Conservation (phyloP, 163 green algal species). For the Chloromonas sp. region DNA sequence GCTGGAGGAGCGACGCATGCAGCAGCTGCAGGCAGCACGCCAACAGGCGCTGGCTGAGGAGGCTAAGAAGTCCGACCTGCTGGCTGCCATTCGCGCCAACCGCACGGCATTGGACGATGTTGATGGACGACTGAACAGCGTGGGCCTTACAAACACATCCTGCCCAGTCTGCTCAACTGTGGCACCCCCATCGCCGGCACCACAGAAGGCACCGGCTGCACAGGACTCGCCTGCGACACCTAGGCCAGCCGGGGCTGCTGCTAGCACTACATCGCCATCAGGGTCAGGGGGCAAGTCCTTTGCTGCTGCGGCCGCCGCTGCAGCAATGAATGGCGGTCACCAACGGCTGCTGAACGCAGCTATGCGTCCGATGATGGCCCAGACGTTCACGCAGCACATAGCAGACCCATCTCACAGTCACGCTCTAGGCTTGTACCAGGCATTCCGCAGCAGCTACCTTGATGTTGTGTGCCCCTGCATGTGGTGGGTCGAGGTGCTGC, state of each 20-base stretch:
- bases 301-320: too few relatives aligned
- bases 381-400: not conserved
- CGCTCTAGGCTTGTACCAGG: not conserved
- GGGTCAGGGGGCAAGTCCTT: not conserved
- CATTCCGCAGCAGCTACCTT: not conserved
- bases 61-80: not conserved
- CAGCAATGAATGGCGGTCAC: not conserved
- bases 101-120: not conserved
- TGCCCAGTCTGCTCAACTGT: not conserved
- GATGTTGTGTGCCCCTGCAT: not conserved
- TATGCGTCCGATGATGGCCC: not conserved
- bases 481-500: not conserved
- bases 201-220: not conserved
- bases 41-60: not conserved
- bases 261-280: not conserved
- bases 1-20: not conserved
- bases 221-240: not conserved
- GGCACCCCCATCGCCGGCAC: not conserved
- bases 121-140: not conserved
- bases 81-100: not conserved
- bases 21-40: not conserved
- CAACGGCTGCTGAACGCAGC: not conserved
- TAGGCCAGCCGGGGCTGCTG: not conserved
- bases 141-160: not conserved
- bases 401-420: too few relatives aligned